Percentiles rank a stretch among this genome's conserved stretches.
Conservation (phyloP, 2,329 filamentous ascomycete genomes). For the Fusarium succisae region DNA sequence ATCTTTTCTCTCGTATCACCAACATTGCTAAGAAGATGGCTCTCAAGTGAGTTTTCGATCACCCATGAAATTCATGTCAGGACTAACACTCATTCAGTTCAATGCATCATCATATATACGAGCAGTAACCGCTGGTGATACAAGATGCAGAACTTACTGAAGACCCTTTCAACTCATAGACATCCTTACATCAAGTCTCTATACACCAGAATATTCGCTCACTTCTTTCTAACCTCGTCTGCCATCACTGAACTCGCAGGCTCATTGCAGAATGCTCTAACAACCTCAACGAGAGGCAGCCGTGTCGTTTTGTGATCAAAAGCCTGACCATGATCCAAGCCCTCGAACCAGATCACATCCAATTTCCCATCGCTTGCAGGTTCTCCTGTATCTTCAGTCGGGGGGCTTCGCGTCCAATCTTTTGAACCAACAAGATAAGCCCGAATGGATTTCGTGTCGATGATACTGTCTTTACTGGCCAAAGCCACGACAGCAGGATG, state of each 20-base stretch:
- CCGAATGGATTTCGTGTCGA: slow-evolving; percentile 62
- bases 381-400: slow-evolving; percentile 5
- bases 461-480: slow-evolving; percentile 62
- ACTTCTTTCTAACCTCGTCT: background rate
- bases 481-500: slow-evolving; percentile 59
- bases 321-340: slow-evolving; percentile 65
- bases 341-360: slow-evolving; percentile 63
- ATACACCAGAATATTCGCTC: background rate
- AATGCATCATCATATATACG: accelerated
- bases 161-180: background rate
- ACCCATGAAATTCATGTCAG: too few species aligned
- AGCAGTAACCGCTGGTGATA: too few species aligned
- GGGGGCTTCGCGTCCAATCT: slow-evolving; percentile 30
- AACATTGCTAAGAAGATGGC: too few species aligned
- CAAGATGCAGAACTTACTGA: background rate
- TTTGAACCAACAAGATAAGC: slow-evolving; percentile 57
- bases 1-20: too few species aligned
- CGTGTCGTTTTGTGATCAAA: slow-evolving; percentile 53
- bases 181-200: background rate
- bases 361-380: slow-evolving; percentile 49
- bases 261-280: slow-evolving; percentile 27
- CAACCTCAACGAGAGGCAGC: slow-evolving; percentile 44
- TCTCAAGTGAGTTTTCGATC: too few species aligned
- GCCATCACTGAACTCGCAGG: background rate
- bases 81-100: too few species aligned